Percentiles rank a stretch among this genome's conserved stretches.
Evolutionary conservation across 352 stramenopile genomes (phyloP).

Genomic region (Pythium periplocum): DNA sequence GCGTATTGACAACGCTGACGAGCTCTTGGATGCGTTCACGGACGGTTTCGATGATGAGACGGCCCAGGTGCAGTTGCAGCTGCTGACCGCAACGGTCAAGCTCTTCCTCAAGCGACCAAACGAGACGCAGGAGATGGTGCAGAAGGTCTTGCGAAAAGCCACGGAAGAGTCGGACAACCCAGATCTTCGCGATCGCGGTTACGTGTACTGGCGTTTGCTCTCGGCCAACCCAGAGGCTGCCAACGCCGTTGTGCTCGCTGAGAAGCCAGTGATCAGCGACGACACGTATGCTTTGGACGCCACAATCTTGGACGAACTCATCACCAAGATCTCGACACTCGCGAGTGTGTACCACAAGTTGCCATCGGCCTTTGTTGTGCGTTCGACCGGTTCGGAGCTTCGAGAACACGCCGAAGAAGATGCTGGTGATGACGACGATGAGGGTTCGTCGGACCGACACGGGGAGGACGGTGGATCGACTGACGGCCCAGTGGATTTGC

Average conservation of each 20-base stretch:
- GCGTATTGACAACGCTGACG: constrained; percentile 99
- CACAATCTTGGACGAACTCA: constrained; percentile 93
- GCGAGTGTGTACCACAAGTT: constrained; percentile 98
- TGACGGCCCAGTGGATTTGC: constrained; percentile 44
- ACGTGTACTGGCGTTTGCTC: constrained; percentile 99
- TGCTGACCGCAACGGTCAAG: constrained; percentile 99
- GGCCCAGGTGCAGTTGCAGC: constrained; percentile 94
- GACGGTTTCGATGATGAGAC: constrained; percentile 99
- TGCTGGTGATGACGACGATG: constrained; percentile 46
- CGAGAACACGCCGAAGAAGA: constrained; percentile 66
- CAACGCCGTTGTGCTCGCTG: constrained; percentile 96
- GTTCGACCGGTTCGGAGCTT: constrained; percentile 74
- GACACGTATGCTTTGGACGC: constrained; percentile 96
- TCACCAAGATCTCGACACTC: constrained; percentile 97
- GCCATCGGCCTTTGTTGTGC: constrained; percentile 75
- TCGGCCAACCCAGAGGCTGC: constrained; percentile 98
- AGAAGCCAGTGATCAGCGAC: constrained; percentile 99
- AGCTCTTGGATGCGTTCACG: constrained; percentile 98
- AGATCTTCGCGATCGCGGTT: constrained; percentile 97
- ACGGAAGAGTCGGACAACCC: constrained; percentile 99
- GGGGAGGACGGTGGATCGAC: constrained; percentile 33
- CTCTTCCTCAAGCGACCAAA: constrained; percentile 97
- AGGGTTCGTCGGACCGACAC: constrained; percentile 49
- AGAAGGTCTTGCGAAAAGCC: constrained; percentile 96
- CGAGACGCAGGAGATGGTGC: constrained; percentile 95